Conservation (phyloP, 768 basidiomycete species). For the Obba rivulosa region DNA sequence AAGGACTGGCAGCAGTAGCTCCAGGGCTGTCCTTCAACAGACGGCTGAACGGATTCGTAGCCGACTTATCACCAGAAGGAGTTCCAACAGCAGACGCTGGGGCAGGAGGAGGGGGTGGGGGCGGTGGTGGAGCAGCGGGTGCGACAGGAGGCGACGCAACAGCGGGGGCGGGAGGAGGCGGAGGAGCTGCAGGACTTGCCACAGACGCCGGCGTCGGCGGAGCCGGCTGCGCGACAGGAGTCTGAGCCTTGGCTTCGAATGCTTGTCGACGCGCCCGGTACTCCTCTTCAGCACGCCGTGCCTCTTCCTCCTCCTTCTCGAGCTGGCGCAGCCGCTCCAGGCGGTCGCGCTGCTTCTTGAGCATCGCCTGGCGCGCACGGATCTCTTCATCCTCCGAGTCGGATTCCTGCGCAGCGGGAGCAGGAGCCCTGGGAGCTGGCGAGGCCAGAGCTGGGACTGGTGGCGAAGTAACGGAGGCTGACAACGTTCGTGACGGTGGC, state of each 20-base stretch:
- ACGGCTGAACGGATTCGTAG: constrained; percentile 79
- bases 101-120: constrained; percentile 29
- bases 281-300: constrained; percentile 40
- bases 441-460: constrained; percentile 28
- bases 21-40: constrained; percentile 46
- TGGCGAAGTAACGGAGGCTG: constrained; percentile 14
- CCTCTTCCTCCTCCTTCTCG: constrained; percentile 62
- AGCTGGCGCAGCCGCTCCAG: constrained; percentile 63
- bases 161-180: constrained; percentile 35
- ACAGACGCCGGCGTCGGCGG: constrained; percentile 37
- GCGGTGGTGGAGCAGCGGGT: constrained; percentile 31
- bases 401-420: constrained; percentile 42
- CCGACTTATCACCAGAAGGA: constrained; percentile 41
- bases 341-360: constrained; percentile 70
- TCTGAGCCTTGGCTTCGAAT: constrained; percentile 13
- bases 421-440: constrained; percentile 29
- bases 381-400: constrained; percentile 78
- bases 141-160: constrained; percentile 20
- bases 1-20: constrained; percentile 27
- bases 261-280: constrained; percentile 27
- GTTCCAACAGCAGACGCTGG: constrained; percentile 22
- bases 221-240: constrained; percentile 23
- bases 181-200: constrained; percentile 33
- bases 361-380: constrained; percentile 59
- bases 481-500: constrained; percentile 17